Conservation (phyloP, 768 basidiomycete genomes). For the Naematelia encephala region DNA sequence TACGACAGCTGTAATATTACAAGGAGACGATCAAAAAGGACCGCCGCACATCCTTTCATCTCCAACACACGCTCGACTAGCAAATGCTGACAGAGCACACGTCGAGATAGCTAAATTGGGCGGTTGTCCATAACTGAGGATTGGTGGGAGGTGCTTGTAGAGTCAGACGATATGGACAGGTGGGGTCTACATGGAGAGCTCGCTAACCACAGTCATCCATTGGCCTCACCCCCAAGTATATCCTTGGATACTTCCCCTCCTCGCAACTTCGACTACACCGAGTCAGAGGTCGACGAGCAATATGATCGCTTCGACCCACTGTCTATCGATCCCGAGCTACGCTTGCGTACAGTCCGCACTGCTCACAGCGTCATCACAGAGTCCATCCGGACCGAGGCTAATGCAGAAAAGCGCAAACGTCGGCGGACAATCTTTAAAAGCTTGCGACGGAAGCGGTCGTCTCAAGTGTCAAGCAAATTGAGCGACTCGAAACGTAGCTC, state of each 20-base stretch:
- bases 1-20: no score
- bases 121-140: no score
- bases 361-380: conserved; percentile 87
- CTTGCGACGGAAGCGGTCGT: conserved; percentile 22
- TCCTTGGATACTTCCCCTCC: background rate
- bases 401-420: conserved; percentile 53
- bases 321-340: conserved; percentile 69
- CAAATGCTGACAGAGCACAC: no score
- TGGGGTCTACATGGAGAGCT: no score
- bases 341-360: conserved; percentile 86
- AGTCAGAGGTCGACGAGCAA: conserved; percentile 18
- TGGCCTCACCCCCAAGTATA: background rate
- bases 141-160: no score
- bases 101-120: no score
- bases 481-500: conserved; percentile 9
- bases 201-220: background rate
- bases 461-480: conserved; percentile 7
- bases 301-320: conserved; percentile 37
- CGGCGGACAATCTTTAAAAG: conserved; percentile 31
- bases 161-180: no score
- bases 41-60: no score
- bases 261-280: background rate
- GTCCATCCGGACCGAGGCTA: conserved; percentile 68
- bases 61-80: no score
- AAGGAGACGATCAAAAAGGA: background rate